A percentile compares a stretch with the other conserved stretches of the same genome.
These are phyloP conservation scores for Arabidopsis lyrata DNA, from an alignment of 441 rosid species.

Conservation along the genomic window DNA sequence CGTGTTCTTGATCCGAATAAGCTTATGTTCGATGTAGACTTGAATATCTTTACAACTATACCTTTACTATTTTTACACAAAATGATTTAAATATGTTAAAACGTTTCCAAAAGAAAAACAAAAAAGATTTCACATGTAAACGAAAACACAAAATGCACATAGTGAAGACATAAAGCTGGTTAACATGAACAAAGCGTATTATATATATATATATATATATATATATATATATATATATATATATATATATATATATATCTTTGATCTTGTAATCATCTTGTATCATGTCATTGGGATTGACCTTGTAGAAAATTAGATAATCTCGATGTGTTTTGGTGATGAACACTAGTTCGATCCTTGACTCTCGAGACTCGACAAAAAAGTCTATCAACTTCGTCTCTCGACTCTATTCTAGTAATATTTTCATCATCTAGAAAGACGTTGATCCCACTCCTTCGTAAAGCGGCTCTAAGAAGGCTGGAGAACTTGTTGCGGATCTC, in stretches of 20 bases:
- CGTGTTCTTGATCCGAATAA: no score
- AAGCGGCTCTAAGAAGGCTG: neutral
- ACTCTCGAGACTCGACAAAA: neutral
- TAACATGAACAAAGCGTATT: neutral
- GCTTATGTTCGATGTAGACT: no score
- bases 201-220: no score
- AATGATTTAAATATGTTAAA: no score
- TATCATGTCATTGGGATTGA: neutral
- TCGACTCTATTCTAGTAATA: neutral
- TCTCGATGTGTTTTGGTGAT: neutral
- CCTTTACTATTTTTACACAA: neutral
- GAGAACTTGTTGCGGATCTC: slow-evolving; percentile 1
- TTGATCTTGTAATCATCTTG: neutral
- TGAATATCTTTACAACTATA: no score
- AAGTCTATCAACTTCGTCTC: neutral
- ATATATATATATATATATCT: no score
- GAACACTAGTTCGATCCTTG: neutral
- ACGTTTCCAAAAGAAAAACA: no score
- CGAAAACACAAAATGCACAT: no score
- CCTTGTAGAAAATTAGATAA: neutral
- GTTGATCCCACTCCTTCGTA: neutral
- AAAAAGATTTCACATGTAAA: no score
- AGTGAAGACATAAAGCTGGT: neutral
- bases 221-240: no score
- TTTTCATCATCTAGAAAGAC: neutral